These are phyloP conservation scores for Quercus lobata DNA, from an alignment of 331 rosid species.

Conservation along the genomic window DNA sequence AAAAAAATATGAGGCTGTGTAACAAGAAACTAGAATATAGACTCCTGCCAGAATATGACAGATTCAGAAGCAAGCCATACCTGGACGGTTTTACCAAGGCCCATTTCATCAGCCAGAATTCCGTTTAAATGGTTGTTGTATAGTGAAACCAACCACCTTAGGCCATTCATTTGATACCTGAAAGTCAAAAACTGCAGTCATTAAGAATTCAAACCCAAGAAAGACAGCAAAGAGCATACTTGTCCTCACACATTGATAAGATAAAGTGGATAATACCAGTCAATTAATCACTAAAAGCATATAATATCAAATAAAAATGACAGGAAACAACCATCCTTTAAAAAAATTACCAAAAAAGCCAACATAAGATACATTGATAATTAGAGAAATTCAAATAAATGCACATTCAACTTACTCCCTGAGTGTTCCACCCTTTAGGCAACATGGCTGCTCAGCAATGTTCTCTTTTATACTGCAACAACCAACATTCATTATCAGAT, in stretches of 20 bases:
- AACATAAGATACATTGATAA: constrained; percentile 1
- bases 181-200: constrained; percentile 27
- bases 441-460: constrained; percentile 82
- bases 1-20: neutral
- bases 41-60: neutral
- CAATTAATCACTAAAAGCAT: neutral
- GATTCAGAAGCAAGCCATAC: constrained; percentile 35
- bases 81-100: constrained; percentile 99
- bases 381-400: neutral
- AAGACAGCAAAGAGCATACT: neutral
- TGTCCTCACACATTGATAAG: neutral
- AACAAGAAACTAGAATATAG: neutral
- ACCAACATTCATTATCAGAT: constrained; percentile 14
- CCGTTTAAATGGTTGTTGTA: constrained; percentile 98
- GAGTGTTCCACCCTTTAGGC: constrained; percentile 77
- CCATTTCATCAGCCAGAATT: constrained; percentile 99
- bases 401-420: constrained; percentile 75
- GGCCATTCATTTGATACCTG: constrained; percentile 99
- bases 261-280: neutral
- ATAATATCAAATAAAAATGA: neutral
- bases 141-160: constrained; percentile 95
- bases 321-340: constrained; percentile 5
- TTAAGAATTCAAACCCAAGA: constrained; percentile 23
- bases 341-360: neutral
- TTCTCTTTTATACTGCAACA: constrained; percentile 88